phyloP scores from a whole-genome alignment of 192 early-diverging fungal species.

The Piromyces finnis region DNA sequence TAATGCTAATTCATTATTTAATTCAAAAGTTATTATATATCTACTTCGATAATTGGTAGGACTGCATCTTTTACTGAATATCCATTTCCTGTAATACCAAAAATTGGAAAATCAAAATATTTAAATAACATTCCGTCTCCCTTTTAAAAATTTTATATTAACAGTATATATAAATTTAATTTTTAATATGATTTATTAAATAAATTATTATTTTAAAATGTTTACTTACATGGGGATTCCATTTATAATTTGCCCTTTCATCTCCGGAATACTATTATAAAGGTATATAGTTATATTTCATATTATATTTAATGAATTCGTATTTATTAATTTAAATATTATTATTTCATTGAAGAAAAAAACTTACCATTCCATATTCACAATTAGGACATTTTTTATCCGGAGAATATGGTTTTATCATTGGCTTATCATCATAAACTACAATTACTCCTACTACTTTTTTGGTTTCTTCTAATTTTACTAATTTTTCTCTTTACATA shows the following conservation, averaged over 20 bases:
- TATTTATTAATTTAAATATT: no score
- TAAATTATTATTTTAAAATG: background rate
- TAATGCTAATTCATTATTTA: no score
- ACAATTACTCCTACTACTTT: conserved; percentile 39
- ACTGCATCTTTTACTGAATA: conserved; percentile 7
- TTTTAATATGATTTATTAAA: background rate
- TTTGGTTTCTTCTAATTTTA: conserved; percentile 2
- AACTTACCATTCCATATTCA: conserved; percentile 24
- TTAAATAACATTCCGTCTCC: conserved; percentile 33
- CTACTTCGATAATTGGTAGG: conserved; percentile 1
- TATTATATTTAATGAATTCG: no score
- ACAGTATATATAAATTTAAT: no score
- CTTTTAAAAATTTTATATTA: conserved; percentile 8
- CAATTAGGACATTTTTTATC: conserved; percentile 50
- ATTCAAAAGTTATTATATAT: conserved; percentile 13
- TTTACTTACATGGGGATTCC: conserved; percentile 58
- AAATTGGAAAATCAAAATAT: conserved; percentile 46
- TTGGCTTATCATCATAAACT: conserved; percentile 11
- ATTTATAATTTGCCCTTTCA: conserved; percentile 19
- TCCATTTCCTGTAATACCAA: conserved; percentile 20
- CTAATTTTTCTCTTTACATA: background rate
- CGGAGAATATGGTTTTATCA: conserved; percentile 15
- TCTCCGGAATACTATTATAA: no score
- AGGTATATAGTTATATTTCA: background rate
- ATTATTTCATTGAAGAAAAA: no score